Base-by-base conservation (phyloP, 345 rosid genomes). In the Psidium guajava region DNA sequence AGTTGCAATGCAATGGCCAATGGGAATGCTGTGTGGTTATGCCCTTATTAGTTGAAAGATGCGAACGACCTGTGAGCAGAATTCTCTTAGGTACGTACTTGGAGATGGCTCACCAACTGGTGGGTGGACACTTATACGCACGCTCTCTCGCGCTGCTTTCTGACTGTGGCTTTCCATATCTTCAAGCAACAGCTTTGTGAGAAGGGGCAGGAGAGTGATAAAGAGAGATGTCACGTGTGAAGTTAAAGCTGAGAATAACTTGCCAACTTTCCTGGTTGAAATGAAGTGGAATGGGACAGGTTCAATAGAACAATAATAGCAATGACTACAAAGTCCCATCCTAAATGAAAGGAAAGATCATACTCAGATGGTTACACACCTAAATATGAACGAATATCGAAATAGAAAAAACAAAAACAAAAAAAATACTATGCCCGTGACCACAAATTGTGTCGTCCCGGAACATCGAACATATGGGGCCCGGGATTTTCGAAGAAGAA, bases 141-240 rank as follows among this genome's bases (percentile, higher is more conserved):
- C 8, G 44, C 82, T 86, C 85, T 57, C 81, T 73, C 53, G 53
- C 24, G 69, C 64, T 14, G 84, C 82, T 77, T 61, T 25, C 40
- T 47, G 56, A 50, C 82, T 52, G 74, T 51, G 83, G 61, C 80
- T 94, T 92, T 59, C 96, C 89, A 86, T 91, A 87, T 83, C 94
- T 93, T 92, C 54, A 95, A 95, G 98, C 98, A 93, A 95, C 87
- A 87, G 88, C 82, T 75, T 77, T 86, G 88, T 83, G 88, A 88
- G 87, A 88, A 84, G 42, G 55, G 86, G 90, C 86, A 40, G 90
- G 86, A 88, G 91, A 82, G 85, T 82, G 54, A 53, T 16, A 64
- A 83, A 84, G 92, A 93, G 85, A 80, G 80, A 36, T 18, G 25
- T 69, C 47, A 69, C 8, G 12, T 69, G 25, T 18, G 80, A 18